Base-by-base conservation (phyloP, 2,329 filamentous ascomycete species). In the Aspergillus amoenus region DNA sequence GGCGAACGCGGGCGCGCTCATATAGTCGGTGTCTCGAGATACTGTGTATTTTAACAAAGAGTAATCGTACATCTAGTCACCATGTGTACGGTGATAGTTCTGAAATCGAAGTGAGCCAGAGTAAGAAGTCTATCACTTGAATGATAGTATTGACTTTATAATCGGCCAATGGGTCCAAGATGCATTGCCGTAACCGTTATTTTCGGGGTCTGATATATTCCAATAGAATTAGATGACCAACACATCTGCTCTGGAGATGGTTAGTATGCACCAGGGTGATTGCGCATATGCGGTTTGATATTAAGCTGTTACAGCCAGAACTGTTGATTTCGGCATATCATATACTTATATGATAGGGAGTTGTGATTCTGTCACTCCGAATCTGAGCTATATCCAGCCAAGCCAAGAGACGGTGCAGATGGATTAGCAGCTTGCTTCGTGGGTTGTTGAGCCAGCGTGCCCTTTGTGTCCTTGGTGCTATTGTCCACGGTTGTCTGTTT, bases 301-400 rank as follows among this genome's bases (percentile, higher is more conserved):
- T 12, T 32, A 13, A 17, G 22, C 22, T 12, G 12, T n/a, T 15
- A 18, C 21, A 37, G 45, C 21, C 15, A 37, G 17, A 5, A 37
- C n/a, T 45, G 27, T 27, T 21, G 37, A 11, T n/a, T 13, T 40
- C 27, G 5, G 37, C 24, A 9, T 22, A 21, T 21, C 22, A n/a
- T 30, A 22, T 39, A 46, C 5, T 8, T n/a, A 21, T n/a, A 44
- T 8, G 11, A 15, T 32, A 6, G 9, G 30, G 24, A 7, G 7
- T 18, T 24, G 18, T 37, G 17, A 24, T 22, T 7, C 17, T 6
- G 51, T 57, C 46, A 57, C 24, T 57, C 55, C 21, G 55, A 57
- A 37, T 57, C 55, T 22, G 55, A 57, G 24, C 55, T 57, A 27
- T 57, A 57, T 7, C 50, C 55, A 34, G 41, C 41, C 7, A 57